phyloP scores from a whole-genome alignment of 805 yeast genomes.

The Blastobotrys attinorum region DNA sequence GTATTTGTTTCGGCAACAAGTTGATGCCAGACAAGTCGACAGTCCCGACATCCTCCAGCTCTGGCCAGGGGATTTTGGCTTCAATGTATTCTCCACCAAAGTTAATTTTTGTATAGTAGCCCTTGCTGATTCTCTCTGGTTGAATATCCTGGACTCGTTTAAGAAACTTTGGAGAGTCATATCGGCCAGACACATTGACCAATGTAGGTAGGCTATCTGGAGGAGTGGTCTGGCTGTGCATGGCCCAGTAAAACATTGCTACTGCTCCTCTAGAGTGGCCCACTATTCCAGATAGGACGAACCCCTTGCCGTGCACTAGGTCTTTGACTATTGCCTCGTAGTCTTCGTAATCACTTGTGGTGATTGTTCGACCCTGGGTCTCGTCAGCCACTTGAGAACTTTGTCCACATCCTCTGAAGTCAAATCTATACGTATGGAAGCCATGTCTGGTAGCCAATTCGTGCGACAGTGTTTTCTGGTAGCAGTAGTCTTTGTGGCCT shows the following conservation, averaged over 20 bases:
- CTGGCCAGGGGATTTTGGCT: slow-evolving; percentile 9
- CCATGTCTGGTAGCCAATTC: slow-evolving; percentile 53
- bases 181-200: slow-evolving; percentile 70
- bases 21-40: slow-evolving; percentile 8
- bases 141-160: slow-evolving; percentile 23
- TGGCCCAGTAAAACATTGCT: slow-evolving; percentile 68
- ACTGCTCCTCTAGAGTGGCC: slow-evolving; percentile 79
- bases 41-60: slow-evolving; percentile 4
- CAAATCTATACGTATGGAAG: slow-evolving; percentile 62
- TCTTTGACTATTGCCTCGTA: slow-evolving; percentile 32
- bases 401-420: slow-evolving; percentile 79
- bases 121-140: slow-evolving; percentile 23
- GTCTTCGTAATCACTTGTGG: slow-evolving; percentile 59
- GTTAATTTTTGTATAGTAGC: slow-evolving; percentile 24
- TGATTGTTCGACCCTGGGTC: slow-evolving; percentile 45
- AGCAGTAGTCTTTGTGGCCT: slow-evolving; percentile 76
- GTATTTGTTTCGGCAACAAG: slow-evolving; percentile 29
- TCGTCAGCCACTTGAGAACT: slow-evolving; percentile 45
- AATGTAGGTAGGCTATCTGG: slow-evolving; percentile 54
- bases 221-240: slow-evolving; percentile 21
- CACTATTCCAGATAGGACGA: slow-evolving; percentile 46
- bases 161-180: slow-evolving; percentile 22
- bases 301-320: slow-evolving; percentile 9
- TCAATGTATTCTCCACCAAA: slow-evolving; percentile 12
- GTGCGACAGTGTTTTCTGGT: slow-evolving; percentile 56